Conservation (phyloP, 768 basidiomycete species). For the Serendipita sp. region DNA sequence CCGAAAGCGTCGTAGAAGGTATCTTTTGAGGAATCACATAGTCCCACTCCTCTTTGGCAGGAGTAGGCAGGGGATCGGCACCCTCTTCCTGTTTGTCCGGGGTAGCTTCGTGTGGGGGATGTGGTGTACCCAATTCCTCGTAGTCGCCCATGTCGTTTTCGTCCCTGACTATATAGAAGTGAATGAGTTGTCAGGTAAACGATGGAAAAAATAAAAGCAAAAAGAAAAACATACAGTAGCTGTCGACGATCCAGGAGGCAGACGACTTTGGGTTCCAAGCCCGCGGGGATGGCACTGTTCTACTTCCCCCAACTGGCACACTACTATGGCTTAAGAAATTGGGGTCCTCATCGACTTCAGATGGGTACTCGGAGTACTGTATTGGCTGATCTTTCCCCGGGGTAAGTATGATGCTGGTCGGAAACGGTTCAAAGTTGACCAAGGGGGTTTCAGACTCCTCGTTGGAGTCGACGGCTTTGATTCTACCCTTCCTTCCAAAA, state of each 20-base stretch:
- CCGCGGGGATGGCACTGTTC: not conserved
- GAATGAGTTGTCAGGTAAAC: not conserved
- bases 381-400: constrained; percentile 2
- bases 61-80: not conserved
- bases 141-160: not conserved
- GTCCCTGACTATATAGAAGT: not conserved
- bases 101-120: not conserved
- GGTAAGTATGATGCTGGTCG: not conserved
- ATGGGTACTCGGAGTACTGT: not conserved
- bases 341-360: not conserved
- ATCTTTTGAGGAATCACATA: not conserved
- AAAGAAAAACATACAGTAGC: not conserved
- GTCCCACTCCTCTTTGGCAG: constrained; percentile 1
- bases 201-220: not conserved
- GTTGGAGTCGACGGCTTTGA: not conserved
- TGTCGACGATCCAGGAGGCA: constrained; percentile 4
- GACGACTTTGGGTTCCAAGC: not conserved
- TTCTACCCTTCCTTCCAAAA: not conserved
- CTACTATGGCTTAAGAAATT: not conserved
- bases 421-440: constrained; percentile 6
- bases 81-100: not conserved
- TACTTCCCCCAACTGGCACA: not conserved
- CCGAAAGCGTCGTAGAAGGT: not conserved
- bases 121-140: not conserved
- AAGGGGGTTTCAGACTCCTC: not conserved